phyloP scores from a whole-genome alignment of 2,329 filamentous ascomycete species.

The Endoconidiophora laricicola region DNA sequence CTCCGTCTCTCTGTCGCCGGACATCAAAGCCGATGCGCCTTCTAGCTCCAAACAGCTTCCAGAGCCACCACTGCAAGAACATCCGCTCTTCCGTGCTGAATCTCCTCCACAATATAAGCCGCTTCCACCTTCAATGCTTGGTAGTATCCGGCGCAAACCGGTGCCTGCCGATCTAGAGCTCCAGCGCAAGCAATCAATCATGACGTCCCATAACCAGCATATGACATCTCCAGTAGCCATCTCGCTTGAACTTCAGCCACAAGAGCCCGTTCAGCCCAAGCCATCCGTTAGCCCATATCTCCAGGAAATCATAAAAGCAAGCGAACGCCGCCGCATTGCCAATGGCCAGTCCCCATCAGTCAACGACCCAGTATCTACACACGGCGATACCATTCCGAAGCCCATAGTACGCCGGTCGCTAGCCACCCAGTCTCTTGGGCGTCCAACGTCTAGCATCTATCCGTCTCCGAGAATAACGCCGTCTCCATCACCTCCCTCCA shows the following conservation, averaged over 20 bases:
- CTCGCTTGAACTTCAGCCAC: neutral
- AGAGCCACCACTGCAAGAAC: slow-evolving; percentile 1
- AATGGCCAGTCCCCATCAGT: slow-evolving; percentile 13
- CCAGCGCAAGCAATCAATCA: neutral
- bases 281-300: slow-evolving; percentile 45
- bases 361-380: too few relatives aligned
- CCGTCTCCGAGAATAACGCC: slow-evolving; percentile 1
- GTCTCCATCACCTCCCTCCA: slow-evolving; percentile 2
- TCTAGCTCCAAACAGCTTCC: neutral
- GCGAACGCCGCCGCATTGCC: slow-evolving; percentile 29
- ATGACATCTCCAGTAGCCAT: too few relatives aligned
- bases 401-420: too few relatives aligned
- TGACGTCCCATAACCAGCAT: slow-evolving; percentile 1
- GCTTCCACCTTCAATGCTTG: slow-evolving; percentile 8
- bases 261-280: slow-evolving; percentile 39
- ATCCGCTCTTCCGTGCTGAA: slow-evolving; percentile 5
- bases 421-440: too few relatives aligned
- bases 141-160: slow-evolving; percentile 8
- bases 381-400: too few relatives aligned
- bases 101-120: too few relatives aligned
- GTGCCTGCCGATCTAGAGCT: slow-evolving; percentile 5
- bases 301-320: slow-evolving; percentile 17
- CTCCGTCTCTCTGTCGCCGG: too few relatives aligned
- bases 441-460: neutral
- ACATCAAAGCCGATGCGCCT: neutral